A percentile compares a stretch with the other conserved stretches of the same genome.
Conservation (phyloP, 805 yeast species). For the Monosporozyma servazzii region DNA sequence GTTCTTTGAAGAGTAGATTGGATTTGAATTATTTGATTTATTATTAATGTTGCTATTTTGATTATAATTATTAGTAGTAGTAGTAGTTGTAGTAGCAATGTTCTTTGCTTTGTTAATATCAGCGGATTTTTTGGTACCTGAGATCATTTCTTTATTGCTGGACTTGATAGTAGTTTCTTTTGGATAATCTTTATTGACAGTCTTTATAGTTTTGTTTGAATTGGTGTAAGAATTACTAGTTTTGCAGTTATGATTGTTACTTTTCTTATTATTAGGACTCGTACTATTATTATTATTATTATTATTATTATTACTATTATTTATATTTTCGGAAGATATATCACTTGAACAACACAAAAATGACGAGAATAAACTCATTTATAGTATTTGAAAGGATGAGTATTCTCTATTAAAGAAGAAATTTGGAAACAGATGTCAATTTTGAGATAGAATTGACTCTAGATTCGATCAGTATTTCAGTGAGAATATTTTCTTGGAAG, state of each 20-base stretch:
- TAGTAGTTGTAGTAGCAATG: not conserved
- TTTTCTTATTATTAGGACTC: conserved; percentile 4
- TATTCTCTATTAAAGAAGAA: not conserved
- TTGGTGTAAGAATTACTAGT: no score
- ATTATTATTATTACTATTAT: conserved; percentile 5
- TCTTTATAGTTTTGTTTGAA: not conserved
- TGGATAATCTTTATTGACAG: not conserved
- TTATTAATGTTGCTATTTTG: not conserved
- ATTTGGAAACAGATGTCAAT: not conserved
- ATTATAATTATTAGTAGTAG: not conserved
- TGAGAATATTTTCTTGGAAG: no score
- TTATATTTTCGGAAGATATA: conserved; percentile 6
- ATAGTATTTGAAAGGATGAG: not conserved
- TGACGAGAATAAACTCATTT: conserved; percentile 32
- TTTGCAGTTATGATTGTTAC: conserved; percentile 2
- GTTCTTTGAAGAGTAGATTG: not conserved
- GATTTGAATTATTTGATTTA: not conserved
- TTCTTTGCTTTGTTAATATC: not conserved
- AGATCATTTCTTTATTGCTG: conserved; percentile 2
- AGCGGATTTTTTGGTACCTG: not conserved
- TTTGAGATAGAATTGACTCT: not conserved
- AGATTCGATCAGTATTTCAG: no score
- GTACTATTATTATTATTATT: conserved; percentile 1
- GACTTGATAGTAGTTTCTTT: not conserved
- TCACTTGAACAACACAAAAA: conserved; percentile 29